Percentiles rank a stretch among this genome's conserved stretches.
phyloP scores from a whole-genome alignment of 306 rosid genomes.

The apple (Malus domestica) region DNA sequence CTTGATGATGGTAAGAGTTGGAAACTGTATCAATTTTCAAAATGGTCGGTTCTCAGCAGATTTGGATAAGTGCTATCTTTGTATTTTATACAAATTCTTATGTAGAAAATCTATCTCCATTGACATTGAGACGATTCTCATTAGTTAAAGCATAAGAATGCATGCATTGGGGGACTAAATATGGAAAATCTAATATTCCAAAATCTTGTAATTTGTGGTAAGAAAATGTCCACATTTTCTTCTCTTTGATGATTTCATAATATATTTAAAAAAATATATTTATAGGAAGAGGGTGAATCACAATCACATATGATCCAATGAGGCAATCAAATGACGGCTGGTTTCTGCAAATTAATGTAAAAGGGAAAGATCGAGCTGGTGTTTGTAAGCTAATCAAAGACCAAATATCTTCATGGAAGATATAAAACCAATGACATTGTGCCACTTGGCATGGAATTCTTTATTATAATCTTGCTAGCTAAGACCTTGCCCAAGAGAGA shows the following conservation, averaged over 20 bases:
- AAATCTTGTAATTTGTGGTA: neutral
- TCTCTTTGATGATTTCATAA: neutral
- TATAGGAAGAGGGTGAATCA: neutral
- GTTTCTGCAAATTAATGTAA: neutral
- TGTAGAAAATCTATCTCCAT: neutral
- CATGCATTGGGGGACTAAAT: neutral
- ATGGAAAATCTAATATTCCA: neutral
- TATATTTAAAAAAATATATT: neutral
- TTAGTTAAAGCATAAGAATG: neutral
- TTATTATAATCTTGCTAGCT: conserved; percentile 26
- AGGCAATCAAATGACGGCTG: neutral
- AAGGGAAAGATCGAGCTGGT: conserved; percentile 9
- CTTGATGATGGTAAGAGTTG: neutral
- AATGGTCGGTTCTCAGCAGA: neutral
- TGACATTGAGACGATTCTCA: neutral
- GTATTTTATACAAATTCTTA: neutral
- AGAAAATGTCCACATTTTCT: neutral
- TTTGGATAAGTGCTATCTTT: neutral
- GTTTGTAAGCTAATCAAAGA: conserved; percentile 15
- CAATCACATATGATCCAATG: neutral
- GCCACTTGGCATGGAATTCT: conserved; percentile 30
- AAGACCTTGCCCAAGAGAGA: conserved; percentile 23
- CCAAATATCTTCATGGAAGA: conserved; percentile 57
- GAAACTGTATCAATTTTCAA: neutral
- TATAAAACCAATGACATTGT: conserved; percentile 34